These are phyloP conservation scores for Trichophyton rubrum DNA, from an alignment of 2,329 filamentous ascomycete species.

Conservation along the genomic window DNA sequence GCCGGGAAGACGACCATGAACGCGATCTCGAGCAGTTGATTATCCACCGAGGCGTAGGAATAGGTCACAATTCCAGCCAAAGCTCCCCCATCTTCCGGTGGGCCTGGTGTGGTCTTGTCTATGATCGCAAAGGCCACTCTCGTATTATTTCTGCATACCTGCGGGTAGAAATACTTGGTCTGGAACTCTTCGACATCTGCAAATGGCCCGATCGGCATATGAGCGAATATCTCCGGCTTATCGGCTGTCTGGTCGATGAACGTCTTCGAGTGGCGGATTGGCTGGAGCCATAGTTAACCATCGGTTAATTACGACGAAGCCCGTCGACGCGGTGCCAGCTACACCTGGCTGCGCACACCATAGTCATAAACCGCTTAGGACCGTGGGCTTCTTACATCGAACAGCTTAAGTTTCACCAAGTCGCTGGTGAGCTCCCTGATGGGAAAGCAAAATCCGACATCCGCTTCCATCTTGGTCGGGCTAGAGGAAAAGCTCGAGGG, in stretches of 20 bases:
- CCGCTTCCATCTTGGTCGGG: neutral
- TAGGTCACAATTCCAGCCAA: neutral
- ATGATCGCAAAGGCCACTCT: neutral
- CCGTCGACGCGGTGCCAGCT: too few species aligned
- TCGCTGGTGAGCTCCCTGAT: neutral
- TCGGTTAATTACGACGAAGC: neutral
- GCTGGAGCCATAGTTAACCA: neutral
- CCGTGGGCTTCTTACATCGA: neutral
- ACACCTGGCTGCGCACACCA: too few species aligned
- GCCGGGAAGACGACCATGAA: neutral
- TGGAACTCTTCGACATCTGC: neutral
- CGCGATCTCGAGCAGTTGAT: neutral
- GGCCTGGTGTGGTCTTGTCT: neutral
- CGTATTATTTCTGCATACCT: neutral
- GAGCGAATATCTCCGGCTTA: neutral
- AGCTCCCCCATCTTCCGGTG: neutral
- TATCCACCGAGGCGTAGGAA: neutral
- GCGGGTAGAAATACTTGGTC: neutral
- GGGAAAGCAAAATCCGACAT: neutral
- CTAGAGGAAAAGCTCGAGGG: neutral
- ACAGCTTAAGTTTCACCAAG: neutral
- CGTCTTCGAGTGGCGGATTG: neutral
- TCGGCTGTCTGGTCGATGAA: neutral
- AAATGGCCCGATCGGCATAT: neutral
- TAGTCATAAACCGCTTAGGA: neutral